A percentile compares a stretch with the other conserved stretches of the same genome.
These are phyloP conservation scores for Colletotrichum scovillei DNA, from an alignment of 2,329 filamentous ascomycete genomes.

Conservation along the genomic window DNA sequence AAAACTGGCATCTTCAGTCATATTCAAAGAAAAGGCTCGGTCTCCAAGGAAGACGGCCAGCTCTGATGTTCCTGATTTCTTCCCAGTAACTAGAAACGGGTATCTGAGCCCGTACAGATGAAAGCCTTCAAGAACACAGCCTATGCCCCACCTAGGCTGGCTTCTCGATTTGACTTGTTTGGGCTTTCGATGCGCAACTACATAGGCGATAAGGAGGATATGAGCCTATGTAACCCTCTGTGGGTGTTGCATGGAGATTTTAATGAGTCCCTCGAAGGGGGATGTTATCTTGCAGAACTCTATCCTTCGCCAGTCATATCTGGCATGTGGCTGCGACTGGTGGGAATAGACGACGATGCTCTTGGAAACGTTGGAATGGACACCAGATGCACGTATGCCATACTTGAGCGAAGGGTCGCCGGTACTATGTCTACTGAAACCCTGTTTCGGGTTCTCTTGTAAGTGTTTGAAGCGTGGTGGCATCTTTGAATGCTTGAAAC, in stretches of 20 bases:
- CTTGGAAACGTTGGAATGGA: not conserved
- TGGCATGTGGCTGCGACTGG: not conserved
- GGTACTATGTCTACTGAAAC: not conserved
- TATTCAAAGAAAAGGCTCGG: not conserved
- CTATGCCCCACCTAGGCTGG: not conserved
- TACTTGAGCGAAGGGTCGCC: not conserved
- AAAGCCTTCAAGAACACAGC: too few species aligned
- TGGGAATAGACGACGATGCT: not conserved
- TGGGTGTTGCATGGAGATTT: not conserved
- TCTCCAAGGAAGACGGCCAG: not conserved
- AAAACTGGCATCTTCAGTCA: not conserved
- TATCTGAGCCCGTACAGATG: too few species aligned
- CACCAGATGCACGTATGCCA: not conserved
- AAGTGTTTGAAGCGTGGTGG: not conserved
- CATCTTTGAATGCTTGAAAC: not conserved
- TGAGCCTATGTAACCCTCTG: not conserved
- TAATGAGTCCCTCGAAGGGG: not conserved
- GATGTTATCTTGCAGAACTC: not conserved
- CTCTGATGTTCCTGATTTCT: too few species aligned
- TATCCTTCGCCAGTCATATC: not conserved
- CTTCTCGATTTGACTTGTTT: not conserved
- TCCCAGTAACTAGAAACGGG: too few species aligned
- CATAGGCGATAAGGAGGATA: too few species aligned
- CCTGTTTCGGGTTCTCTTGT: not conserved
- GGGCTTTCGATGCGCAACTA: not conserved